phyloP scores from a whole-genome alignment of 768 basidiomycete species.

The Hortiboletus flavorubellus region DNA sequence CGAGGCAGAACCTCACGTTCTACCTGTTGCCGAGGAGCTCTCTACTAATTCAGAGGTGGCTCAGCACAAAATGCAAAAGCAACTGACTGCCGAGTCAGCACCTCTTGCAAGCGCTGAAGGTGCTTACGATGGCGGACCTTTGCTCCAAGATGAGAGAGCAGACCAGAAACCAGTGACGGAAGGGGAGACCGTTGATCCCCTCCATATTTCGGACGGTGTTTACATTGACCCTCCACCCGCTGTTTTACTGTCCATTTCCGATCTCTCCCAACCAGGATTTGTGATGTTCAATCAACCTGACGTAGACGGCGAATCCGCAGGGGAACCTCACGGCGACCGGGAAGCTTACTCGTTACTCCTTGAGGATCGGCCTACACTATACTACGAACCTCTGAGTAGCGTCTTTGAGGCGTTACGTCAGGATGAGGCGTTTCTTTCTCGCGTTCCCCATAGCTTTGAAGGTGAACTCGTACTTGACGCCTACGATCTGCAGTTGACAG shows the following conservation, averaged over 20 bases:
- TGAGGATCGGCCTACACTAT: constrained; percentile 62
- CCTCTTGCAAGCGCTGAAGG: constrained; percentile 7
- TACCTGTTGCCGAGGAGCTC: constrained; percentile 3
- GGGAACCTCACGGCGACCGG: constrained; percentile 14
- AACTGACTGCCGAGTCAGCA: constrained; percentile 8
- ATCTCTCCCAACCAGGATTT: constrained; percentile 40
- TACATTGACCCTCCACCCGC: constrained; percentile 76
- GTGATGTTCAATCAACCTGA: constrained; percentile 57
- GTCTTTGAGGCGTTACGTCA: constrained; percentile 72
- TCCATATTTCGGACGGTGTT: constrained; percentile 62
- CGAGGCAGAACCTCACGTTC: constrained; percentile 3
- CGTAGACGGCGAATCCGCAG: constrained; percentile 23
- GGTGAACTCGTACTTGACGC: constrained; percentile 69
- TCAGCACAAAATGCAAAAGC: constrained; percentile 10
- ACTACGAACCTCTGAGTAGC: constrained; percentile 68
- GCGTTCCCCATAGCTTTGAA: constrained; percentile 45
- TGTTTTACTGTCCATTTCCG: constrained; percentile 48
- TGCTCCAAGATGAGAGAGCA: constrained; percentile 9
- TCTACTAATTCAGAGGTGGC: constrained; percentile 3
- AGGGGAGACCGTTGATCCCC: constrained; percentile 38
- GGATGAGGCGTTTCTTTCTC: constrained; percentile 47
- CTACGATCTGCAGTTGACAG: constrained; percentile 59
- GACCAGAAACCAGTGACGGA: constrained; percentile 11
- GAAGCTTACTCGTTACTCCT: constrained; percentile 46
- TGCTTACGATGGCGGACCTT: background rate